These are phyloP conservation scores for Pichia norvegensis DNA, from an alignment of 1,139 yeast genomes.

Conservation along the genomic window DNA sequence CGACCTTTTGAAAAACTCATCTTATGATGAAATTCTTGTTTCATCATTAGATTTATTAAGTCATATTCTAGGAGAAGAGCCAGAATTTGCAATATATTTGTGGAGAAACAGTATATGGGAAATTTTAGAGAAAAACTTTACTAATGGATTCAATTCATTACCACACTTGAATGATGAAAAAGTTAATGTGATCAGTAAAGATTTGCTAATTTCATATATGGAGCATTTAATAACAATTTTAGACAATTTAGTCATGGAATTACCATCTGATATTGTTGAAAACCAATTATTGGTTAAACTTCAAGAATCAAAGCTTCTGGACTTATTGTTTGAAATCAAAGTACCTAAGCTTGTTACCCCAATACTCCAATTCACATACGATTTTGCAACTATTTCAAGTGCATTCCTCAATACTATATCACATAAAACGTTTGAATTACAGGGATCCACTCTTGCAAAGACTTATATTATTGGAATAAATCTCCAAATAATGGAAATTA, in stretches of 20 bases:
- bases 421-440: constrained; percentile 16
- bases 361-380: constrained; percentile 36
- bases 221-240: constrained; percentile 69
- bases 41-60: constrained; percentile 77
- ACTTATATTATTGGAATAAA: constrained; percentile 53
- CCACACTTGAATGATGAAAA: constrained; percentile 32
- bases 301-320: constrained; percentile 31
- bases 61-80: constrained; percentile 83
- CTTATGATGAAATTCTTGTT: constrained; percentile 51
- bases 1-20: constrained; percentile 6
- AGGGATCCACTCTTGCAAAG: constrained; percentile 31
- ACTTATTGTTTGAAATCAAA: constrained; percentile 30
- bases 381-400: constrained; percentile 56
- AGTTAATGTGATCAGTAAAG: constrained; percentile 35
- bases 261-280: constrained; percentile 50
- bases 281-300: constrained; percentile 41
- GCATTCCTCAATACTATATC: constrained; percentile 40
- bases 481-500: constrained; percentile 49
- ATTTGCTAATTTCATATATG: constrained; percentile 44
- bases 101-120: constrained; percentile 79
- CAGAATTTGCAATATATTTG: constrained; percentile 63
- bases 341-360: neutral
- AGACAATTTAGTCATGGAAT: constrained; percentile 53
- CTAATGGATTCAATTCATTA: constrained; percentile 46
- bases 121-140: constrained; percentile 39